phyloP scores from a whole-genome alignment of 139 green algal genomes.

The Tetraselmis striata region DNA sequence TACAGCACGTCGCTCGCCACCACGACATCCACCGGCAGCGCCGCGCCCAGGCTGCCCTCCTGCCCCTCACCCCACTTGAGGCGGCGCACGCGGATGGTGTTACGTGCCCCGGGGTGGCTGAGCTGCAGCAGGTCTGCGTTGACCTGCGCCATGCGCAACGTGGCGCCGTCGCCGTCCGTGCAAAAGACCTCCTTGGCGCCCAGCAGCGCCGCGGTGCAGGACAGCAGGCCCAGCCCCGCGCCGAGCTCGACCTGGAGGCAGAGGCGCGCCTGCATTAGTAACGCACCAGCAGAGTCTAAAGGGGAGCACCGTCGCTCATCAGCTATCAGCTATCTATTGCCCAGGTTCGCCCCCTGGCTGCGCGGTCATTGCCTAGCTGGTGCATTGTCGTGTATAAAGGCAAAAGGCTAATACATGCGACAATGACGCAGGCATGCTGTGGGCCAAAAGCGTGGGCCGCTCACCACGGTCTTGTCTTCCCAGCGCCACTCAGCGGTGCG shows the following conservation, averaged over 20 bases:
- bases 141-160: neutral
- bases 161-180: neutral
- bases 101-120: neutral
- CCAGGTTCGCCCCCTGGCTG: neutral
- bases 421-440: no score
- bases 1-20: neutral
- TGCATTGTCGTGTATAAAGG: neutral
- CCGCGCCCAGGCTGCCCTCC: neutral
- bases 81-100: neutral
- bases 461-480: conserved; percentile 1
- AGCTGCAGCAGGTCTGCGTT: neutral
- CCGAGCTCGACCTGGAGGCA: neutral
- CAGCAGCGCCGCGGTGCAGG: neutral
- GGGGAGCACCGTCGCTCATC: no score
- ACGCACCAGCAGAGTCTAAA: neutral
- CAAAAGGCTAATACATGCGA: no score
- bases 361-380: neutral
- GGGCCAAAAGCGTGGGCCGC: neutral
- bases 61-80: neutral
- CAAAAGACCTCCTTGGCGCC: neutral
- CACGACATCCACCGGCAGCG: neutral
- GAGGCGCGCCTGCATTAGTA: neutral
- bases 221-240: neutral
- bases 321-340: neutral
- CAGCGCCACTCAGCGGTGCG: neutral